Conservation (phyloP, 192 early-diverging fungal species). For the Coemansia sp. region DNA sequence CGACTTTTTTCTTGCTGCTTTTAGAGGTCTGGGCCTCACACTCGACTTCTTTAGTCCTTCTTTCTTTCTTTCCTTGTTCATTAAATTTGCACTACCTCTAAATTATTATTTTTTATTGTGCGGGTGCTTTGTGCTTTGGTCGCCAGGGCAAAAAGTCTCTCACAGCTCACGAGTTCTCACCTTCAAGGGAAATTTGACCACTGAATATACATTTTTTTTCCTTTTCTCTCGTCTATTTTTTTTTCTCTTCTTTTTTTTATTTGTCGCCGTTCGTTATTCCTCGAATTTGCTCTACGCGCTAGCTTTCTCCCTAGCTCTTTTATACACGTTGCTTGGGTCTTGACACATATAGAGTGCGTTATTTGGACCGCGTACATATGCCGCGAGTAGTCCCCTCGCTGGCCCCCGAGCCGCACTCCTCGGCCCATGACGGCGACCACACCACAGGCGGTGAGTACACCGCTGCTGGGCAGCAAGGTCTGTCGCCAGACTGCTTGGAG, state of each 20-base stretch:
- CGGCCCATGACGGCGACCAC: slow-evolving; percentile 4
- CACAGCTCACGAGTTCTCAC: slow-evolving; percentile 3
- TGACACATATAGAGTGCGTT: not conserved
- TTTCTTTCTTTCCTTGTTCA: not conserved
- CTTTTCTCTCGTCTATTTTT: not conserved
- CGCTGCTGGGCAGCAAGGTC: not conserved
- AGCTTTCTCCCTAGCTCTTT: not conserved
- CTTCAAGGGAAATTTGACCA: not conserved
- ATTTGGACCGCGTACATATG: slow-evolving; percentile 11
- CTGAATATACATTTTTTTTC: not conserved
- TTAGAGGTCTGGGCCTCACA: not conserved
- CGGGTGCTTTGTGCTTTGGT: not conserved
- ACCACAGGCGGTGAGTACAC: slow-evolving; percentile 3
- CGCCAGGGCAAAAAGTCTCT: slow-evolving; percentile 2
- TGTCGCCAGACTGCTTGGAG: slow-evolving; percentile 27
- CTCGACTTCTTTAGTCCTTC: not conserved
- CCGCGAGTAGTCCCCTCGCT: slow-evolving; percentile 11
- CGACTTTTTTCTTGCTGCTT: not conserved
- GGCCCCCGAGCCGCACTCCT: slow-evolving; percentile 10
- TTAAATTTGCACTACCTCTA: not conserved
- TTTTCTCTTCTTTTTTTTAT: slow-evolving; percentile 3
- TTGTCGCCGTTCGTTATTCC: not conserved
- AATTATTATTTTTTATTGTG: not conserved
- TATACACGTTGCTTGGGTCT: not conserved
- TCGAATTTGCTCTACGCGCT: not conserved